Percentiles rank a stretch among this genome's conserved stretches.
These are phyloP conservation scores for Irpex lacteus DNA, from an alignment of 1,284 basidiomycete genomes.

Conservation along the genomic window DNA sequence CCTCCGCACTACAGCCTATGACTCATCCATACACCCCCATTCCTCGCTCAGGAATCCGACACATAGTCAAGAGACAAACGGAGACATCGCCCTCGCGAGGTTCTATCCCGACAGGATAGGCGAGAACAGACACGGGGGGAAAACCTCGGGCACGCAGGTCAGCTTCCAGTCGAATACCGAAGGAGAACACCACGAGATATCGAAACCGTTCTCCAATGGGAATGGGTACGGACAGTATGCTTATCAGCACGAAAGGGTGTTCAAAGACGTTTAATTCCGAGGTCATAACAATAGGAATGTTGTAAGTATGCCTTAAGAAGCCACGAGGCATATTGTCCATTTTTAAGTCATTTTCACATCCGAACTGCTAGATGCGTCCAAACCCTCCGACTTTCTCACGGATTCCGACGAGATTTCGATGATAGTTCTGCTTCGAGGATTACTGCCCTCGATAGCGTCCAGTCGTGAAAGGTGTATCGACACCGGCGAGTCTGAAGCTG, in stretches of 20 bases:
- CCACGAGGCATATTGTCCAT: neutral
- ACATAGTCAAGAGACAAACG: neutral
- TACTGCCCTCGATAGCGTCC: neutral
- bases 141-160: neutral
- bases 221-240: neutral
- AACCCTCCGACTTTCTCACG: neutral
- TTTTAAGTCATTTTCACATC: neutral
- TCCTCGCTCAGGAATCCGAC: neutral
- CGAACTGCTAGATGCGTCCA: neutral
- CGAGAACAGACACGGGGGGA: neutral
- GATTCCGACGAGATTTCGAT: neutral
- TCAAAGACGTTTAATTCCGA: neutral
- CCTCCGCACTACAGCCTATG: neutral
- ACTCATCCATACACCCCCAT: neutral
- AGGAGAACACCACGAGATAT: neutral
- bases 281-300: no score
- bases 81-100: neutral
- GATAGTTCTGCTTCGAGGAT: neutral
- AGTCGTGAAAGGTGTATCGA: conserved; percentile 1
- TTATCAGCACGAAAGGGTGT: neutral
- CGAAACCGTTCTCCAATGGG: neutral
- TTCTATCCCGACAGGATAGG: neutral
- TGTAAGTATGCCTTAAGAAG: no score
- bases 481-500: neutral
- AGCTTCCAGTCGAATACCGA: neutral